Conservation (phyloP, 2,329 filamentous ascomycete species). For the Myriosclerotinia scirpicola region DNA sequence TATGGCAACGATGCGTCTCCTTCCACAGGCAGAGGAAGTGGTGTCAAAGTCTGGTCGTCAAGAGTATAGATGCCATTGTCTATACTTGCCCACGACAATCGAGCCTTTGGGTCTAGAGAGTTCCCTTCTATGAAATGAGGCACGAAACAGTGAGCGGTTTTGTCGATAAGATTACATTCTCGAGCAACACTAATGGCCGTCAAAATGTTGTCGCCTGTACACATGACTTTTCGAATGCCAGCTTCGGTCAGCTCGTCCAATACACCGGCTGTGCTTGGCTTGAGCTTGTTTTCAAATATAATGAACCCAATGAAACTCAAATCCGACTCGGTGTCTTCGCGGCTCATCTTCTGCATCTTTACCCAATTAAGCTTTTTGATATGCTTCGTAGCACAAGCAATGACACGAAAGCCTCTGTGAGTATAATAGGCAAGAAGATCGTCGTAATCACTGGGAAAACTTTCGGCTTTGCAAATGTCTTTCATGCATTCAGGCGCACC, state of each 20-base stretch:
- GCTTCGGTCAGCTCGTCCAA: conserved; percentile 80
- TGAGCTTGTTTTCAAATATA: conserved; percentile 98
- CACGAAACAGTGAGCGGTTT: conserved; percentile 84
- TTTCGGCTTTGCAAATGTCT: conserved; percentile 83
- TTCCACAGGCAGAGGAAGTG: conserved; percentile 67
- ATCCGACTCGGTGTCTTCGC: conserved; percentile 77
- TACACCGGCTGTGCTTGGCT: conserved; percentile 78
- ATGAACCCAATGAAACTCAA: conserved; percentile 95
- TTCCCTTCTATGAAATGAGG: conserved; percentile 85
- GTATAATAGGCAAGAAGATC: conserved; percentile 89
- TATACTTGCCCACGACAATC: conserved; percentile 89
- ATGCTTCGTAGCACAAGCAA: conserved; percentile 89
- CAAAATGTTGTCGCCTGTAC: conserved; percentile 95
- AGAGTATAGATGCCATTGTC: conserved; percentile 78
- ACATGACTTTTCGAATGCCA: conserved; percentile 89
- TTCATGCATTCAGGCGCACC: conserved; percentile 96
- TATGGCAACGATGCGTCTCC: conserved; percentile 82
- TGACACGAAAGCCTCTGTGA: conserved; percentile 93
- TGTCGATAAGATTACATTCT: conserved; percentile 81
- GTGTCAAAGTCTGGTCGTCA: conserved; percentile 75
- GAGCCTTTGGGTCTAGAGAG: conserved; percentile 69
- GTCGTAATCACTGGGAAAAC: conserved; percentile 85
- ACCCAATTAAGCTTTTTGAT: conserved; percentile 88
- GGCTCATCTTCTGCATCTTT: conserved; percentile 90
- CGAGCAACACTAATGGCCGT: conserved; percentile 94